Conservation (phyloP, 805 yeast species). For the Yarrowia bubula region DNA sequence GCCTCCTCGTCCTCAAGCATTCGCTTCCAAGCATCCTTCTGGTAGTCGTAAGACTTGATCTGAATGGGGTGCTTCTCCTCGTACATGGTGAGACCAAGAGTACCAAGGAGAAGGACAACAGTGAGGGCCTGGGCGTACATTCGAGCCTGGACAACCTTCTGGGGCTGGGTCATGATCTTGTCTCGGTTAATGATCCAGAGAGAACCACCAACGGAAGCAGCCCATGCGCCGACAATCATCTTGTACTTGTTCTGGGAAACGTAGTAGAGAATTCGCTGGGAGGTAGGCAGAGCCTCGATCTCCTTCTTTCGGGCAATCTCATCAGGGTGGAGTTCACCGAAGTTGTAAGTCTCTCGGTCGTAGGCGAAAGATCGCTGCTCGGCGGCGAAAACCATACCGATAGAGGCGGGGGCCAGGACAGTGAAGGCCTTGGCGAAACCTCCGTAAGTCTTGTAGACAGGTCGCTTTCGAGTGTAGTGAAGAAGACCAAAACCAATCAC, state of each 20-base stretch:
- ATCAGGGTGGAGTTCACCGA: constrained; percentile 45
- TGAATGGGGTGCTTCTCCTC: constrained; percentile 27
- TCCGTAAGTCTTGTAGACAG: constrained; percentile 28
- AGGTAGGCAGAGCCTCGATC: constrained; percentile 51
- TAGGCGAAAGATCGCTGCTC: constrained; percentile 69
- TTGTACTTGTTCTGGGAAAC: constrained; percentile 56
- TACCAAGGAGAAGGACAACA: constrained; percentile 64
- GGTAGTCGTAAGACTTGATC: constrained; percentile 21
- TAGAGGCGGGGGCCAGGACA: constrained; percentile 65
- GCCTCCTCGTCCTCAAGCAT: constrained; percentile 47
- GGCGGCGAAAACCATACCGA: constrained; percentile 60
- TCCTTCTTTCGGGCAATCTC: constrained; percentile 43
- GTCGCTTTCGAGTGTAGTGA: constrained; percentile 48
- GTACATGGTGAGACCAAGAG: constrained; percentile 50
- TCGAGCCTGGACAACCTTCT: constrained; percentile 83
- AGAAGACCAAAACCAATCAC: constrained; percentile 55
- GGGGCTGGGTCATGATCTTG: constrained; percentile 68
- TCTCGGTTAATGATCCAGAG: constrained; percentile 73
- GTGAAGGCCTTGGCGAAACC: constrained; percentile 52
- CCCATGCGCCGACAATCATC: constrained; percentile 73
- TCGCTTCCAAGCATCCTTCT: constrained; percentile 49
- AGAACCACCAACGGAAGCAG: constrained; percentile 74
- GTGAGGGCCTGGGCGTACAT: constrained; percentile 87
- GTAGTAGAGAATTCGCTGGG: constrained; percentile 51
- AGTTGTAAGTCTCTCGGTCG: constrained; percentile 59